Base-by-base conservation (phyloP, 2,329 filamentous ascomycete species). In the Shiraia sp. region DNA sequence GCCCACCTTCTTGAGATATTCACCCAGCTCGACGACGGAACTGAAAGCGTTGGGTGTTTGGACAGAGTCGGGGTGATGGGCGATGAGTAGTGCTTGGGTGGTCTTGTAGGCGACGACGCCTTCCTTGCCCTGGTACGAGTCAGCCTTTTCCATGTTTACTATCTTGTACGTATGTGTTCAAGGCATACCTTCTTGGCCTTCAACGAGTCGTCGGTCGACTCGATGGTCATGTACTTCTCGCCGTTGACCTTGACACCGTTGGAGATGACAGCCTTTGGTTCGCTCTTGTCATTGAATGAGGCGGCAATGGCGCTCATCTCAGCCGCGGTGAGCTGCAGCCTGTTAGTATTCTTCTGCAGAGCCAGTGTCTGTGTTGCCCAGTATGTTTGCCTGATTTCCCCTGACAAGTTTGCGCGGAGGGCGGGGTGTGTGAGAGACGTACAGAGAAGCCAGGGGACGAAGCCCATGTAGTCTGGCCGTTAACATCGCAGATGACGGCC, bases 371-470 rank as follows among this genome's bases (percentile, higher is more conserved):
- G 15, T 23, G 23, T 9, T n/a, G 23, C 24, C 6, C 16, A 16
- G 39, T 27, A 25, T 22, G 19, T 22, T 22, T 22, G 19, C 19
- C 4, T 22, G 19, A 4, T 22, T 22, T 22, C 19, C 19, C 4
- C 19, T 8, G 8, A 8, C 19, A 14, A 23, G 42, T 36, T 17
- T 16, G 30, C 40, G 42, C 31, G n/a, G n/a, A n/a, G n/a, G 22
- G 46, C 47, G 36, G 27, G 17, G 32, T 16, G 15, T 32, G 14
- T 24, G 45, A 30, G 33, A 45, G 45, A 68, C 75, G 71, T 85
- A 96, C 90, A 68, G 78, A 75, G 76, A 96, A 95, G 57, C 78
- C 93, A 85, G 51, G 88, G 91, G 69, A 96, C 86, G 78, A 95
- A 87, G 56, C 93, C 69, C 70, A 96, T 50, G 96, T 63, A 45